Evolutionary conservation across 768 basidiomycete genomes (phyloP).

Genomic region (Russula sp.): DNA sequence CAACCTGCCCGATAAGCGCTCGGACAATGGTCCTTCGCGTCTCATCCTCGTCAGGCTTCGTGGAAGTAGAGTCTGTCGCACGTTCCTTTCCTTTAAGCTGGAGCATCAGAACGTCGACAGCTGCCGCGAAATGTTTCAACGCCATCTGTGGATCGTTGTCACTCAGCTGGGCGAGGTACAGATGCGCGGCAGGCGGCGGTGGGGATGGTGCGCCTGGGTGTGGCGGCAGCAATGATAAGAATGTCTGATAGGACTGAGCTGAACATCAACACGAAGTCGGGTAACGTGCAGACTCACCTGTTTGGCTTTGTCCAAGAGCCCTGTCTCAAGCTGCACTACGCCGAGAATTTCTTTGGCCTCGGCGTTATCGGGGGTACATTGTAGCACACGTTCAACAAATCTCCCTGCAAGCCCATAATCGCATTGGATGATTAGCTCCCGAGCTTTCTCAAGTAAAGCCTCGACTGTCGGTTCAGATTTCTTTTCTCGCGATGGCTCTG

Average conservation of each 20-base stretch:
- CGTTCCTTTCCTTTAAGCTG: slow-evolving; percentile 74
- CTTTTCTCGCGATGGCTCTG: slow-evolving; percentile 28
- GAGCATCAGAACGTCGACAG: slow-evolving; percentile 58
- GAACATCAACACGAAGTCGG: not conserved
- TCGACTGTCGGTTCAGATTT: slow-evolving; percentile 35
- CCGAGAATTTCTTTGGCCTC: slow-evolving; percentile 80
- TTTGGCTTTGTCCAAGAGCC: slow-evolving; percentile 67
- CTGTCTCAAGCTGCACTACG: slow-evolving; percentile 70
- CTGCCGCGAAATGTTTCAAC: slow-evolving; percentile 72
- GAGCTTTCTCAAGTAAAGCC: slow-evolving; percentile 68
- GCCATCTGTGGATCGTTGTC: slow-evolving; percentile 72
- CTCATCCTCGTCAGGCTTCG: slow-evolving; percentile 47
- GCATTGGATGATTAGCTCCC: slow-evolving; percentile 75
- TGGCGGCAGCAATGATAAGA: slow-evolving; percentile 55
- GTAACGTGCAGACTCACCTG: slow-evolving; percentile 38
- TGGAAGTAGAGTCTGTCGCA: slow-evolving; percentile 36
- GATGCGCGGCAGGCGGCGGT: slow-evolving; percentile 70
- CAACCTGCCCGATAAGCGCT: slow-evolving; percentile 83
- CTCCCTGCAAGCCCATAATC: slow-evolving; percentile 76
- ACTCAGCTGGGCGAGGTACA: slow-evolving; percentile 83
- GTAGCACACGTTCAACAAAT: slow-evolving; percentile 63
- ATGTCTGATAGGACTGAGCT: slow-evolving; percentile 43
- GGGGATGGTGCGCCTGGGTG: slow-evolving; percentile 50
- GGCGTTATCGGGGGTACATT: slow-evolving; percentile 53
- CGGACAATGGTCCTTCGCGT: slow-evolving; percentile 63